phyloP scores from a whole-genome alignment of 305 asterid genomes.

The Fraxinus latifolia region DNA sequence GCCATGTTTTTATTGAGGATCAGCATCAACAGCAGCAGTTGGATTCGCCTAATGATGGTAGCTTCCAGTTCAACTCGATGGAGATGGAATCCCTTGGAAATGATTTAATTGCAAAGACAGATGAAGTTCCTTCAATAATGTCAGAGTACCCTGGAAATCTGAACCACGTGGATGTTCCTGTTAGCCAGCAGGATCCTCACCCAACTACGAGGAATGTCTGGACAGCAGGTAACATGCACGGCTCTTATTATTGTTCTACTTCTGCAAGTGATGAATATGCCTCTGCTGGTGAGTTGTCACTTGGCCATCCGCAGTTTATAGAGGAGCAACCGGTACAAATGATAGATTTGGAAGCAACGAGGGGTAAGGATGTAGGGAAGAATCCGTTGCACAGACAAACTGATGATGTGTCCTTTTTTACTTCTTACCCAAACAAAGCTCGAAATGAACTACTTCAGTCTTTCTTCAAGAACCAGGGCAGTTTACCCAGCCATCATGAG shows the following conservation, averaged over 20 bases:
- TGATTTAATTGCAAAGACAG: slow-evolving; percentile 35
- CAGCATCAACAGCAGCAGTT: slow-evolving; percentile 42
- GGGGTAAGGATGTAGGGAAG: slow-evolving; percentile 40
- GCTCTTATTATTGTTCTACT: slow-evolving; percentile 48
- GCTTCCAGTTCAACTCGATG: slow-evolving; percentile 40
- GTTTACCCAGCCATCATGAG: slow-evolving; percentile 49
- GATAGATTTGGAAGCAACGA: slow-evolving; percentile 39
- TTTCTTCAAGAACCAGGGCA: slow-evolving; percentile 49
- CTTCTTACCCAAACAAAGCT: slow-evolving; percentile 42
- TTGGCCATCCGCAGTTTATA: slow-evolving; percentile 55
- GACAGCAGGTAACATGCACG: slow-evolving; percentile 56
- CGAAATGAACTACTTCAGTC: slow-evolving; percentile 62
- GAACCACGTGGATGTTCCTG: slow-evolving; percentile 43
- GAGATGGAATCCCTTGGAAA: slow-evolving; percentile 41
- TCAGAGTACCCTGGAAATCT: slow-evolving; percentile 47
- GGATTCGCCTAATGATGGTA: slow-evolving; percentile 35
- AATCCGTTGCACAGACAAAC: slow-evolving; percentile 41
- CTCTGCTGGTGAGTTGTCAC: slow-evolving; percentile 51
- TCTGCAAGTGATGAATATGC: slow-evolving; percentile 48
- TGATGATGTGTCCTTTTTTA: slow-evolving; percentile 44
- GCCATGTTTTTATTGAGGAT: slow-evolving; percentile 37
- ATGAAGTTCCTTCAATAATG: slow-evolving; percentile 37
- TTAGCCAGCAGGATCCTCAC: slow-evolving; percentile 35
- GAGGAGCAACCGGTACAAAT: slow-evolving; percentile 46
- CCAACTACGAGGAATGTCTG: slow-evolving; percentile 51